Evolutionary conservation across 1,284 basidiomycete species (phyloP), one percentile per base, ranked within the genome.

Genomic region (Rhodofomes roseus): DNA sequence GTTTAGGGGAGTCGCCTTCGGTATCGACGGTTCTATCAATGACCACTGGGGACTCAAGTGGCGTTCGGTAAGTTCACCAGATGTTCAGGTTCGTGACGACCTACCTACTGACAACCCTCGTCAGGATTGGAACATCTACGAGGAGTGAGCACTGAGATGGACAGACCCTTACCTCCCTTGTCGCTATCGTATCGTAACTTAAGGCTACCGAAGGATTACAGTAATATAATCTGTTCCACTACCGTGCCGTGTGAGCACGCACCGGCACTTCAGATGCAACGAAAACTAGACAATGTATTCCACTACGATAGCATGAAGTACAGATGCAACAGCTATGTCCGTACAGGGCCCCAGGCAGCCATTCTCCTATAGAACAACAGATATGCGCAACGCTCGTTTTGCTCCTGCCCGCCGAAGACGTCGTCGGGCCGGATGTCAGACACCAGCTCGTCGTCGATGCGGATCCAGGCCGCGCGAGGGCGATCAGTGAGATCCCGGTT

Each of bases 391-490:
- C 87, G 78, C 65, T 91, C 92, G 57, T 87, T 86, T 52, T 77
- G 74, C 60, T 83, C 84, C 37, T 71, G 69, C 1, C 76, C 71
- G n/a, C 81, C 85, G 68, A 93, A 89, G 48, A 95, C 92, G 68
- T 95, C 88, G 50, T 92, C 89, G 1, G 80, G 77, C n/a, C 84
- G 77, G 43, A 96, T 81, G 61, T 92, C 86, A 34, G 86, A 86
- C n/a, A 94, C 90, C 5, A 88, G 76, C 73, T 96, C 95, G 69
- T 98, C 96, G 74, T 98, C 96, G 59, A 98, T 92, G 62, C 96
- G 88, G 60, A 97, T 82, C 96, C 93, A 98, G 22, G 81, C 87
- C 68, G 89, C 83, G 2, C 81, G 75, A 25, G 73, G 74, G 54
- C 71, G 70, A 23, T 74, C 71, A 64, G 70, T 73, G 52, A 79